Evolutionary conservation across 1,284 basidiomycete species (phyloP), one percentile per base, ranked within the genome.

Genomic region (Singerocomus inundabilis): DNA sequence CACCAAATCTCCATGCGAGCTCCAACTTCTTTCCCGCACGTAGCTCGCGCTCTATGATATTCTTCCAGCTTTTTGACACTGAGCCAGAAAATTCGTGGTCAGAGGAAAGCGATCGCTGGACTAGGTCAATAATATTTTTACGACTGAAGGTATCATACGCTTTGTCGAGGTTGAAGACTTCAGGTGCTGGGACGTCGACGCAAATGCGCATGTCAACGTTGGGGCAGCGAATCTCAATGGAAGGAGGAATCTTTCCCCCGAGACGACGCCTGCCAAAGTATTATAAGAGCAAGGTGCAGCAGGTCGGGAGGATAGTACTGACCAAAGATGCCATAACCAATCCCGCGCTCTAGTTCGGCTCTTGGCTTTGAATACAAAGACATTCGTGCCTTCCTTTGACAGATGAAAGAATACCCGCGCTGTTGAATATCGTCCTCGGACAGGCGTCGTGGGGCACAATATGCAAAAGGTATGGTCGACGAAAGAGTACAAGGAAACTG

Each of bases 261-360:
- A 89, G 72, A 52, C 80, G 74, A 39, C 76, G 76, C 88, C 89
- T 93, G 41, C 7, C 38, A 2, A 30, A 35, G 16, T 36, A 44
- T 32, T 18, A 41, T 57, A 41, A 50, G 46, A 7, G 49, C 31
- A 51, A 43, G 16, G 30, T 25, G 30, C 38, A 44, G 33, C 5
- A 11, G 36, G 24, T 39, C 24, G 45, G 10, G 15, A 4, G 29
- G 37, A 45, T 8, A 30, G 28, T 46, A 58, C 73, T 45, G 54
- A 85, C 87, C 89, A 89, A 40, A 93, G 69, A 51, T 81, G 77
- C 91, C 91, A 93, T 39, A 82, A 72, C 92, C 91, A 94, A 64
- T 94, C 91, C 26, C 78, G 73, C 2, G 85, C 85, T 44, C 88
- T 74, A 12, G 85, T 81, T 12, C 86, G 79, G 52, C 79, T 82